phyloP scores from a whole-genome alignment of 352 stramenopile species.

The Globisporangium parvum region DNA sequence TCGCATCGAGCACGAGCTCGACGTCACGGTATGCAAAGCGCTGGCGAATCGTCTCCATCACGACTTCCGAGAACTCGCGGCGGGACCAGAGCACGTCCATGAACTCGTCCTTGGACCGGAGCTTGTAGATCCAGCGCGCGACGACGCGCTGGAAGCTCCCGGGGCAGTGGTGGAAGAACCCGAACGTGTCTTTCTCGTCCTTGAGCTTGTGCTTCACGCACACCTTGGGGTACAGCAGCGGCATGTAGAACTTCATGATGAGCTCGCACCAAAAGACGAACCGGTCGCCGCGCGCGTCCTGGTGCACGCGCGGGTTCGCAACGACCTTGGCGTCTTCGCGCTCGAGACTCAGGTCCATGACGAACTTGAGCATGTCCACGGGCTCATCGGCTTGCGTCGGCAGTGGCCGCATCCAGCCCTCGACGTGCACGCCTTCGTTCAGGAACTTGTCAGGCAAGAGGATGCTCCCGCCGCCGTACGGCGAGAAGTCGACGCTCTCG shows the following conservation, averaged over 20 bases:
- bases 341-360: constrained; percentile 87
- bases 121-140: constrained; percentile 83
- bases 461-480: constrained; percentile 79
- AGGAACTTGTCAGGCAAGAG: constrained; percentile 73
- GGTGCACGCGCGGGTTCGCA: constrained; percentile 34
- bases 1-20: constrained; percentile 78
- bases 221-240: constrained; percentile 80
- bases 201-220: constrained; percentile 84
- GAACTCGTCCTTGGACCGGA: constrained; percentile 71
- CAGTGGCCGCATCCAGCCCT: constrained; percentile 77
- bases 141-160: constrained; percentile 85
- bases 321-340: constrained; percentile 46
- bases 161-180: constrained; percentile 85
- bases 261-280: constrained; percentile 85
- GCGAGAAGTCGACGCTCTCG: constrained; percentile 82
- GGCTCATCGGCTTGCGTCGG: constrained; percentile 81
- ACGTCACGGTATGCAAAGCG: constrained; percentile 81
- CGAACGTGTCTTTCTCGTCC: constrained; percentile 68
- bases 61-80: constrained; percentile 75
- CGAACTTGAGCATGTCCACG: constrained; percentile 87
- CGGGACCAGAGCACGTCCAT: constrained; percentile 79
- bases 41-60: constrained; percentile 86
- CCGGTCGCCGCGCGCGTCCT: constrained; percentile 46
- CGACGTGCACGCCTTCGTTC: constrained; percentile 80
- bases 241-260: constrained; percentile 90